Base-by-base conservation (phyloP, 1,284 basidiomycete genomes). In the Trichosporon coremiiforme region DNA sequence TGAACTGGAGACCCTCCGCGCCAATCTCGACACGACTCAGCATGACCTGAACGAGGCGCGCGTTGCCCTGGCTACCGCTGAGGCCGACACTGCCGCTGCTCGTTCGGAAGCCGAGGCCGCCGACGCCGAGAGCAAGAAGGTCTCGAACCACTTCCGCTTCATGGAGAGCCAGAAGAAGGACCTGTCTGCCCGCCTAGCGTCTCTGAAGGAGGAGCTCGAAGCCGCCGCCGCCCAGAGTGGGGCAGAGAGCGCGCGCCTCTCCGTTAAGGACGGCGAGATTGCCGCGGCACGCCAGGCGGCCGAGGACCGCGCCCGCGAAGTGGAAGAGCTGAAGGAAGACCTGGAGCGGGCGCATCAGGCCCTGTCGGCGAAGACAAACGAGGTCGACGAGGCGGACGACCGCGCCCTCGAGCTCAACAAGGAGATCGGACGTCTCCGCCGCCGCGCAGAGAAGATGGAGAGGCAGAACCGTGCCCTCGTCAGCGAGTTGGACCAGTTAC, bases 281-380 rank as follows among this genome's bases (percentile, higher is more conserved):
- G 41, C 57, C 2, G 57, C 57, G 4, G 57, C 36, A 0, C 57
- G 31, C 2, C 67, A 70, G 12, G 10, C 35, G 6, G 12, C 84
- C 67, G 78, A 86, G 73, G 76, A 70, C 33, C 70, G 74, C 25
- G 68, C 67, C 2, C 70, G 76, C 67, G 82, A 68, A 47, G 66
- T 80, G 9, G 68, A 38, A 0, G 68, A 69, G 17, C 45, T 68
- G 8, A 38, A 66, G 29, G 72, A 73, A 41, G 72, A 73, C 55
- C n/a, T 73, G 0, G 25, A 71, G 62, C 64, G 72, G 2, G 65
- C 70, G 8, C 41, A 63, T 7, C 63, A 38, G 8, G 64, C 64
- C 13, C 69, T 72, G 12, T 57, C 66, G 1, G 60, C 67, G 36
- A 74, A 74, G 69, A 72, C 68, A n/a, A 64, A 64, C 62, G 73